phyloP scores from a whole-genome alignment of 345 rosid genomes.

The Salix viminalis region DNA sequence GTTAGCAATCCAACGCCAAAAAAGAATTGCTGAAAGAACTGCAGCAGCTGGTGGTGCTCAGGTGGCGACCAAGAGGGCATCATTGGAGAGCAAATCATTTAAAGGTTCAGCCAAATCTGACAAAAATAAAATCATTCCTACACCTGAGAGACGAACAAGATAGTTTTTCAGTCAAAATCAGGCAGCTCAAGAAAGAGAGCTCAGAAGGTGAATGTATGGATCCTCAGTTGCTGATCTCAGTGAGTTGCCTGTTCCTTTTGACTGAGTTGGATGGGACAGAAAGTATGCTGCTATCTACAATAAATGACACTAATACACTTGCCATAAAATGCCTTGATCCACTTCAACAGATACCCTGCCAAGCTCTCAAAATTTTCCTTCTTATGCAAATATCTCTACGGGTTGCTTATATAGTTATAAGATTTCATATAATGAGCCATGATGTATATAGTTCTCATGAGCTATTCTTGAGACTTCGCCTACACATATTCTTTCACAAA shows the following conservation, averaged over 20 bases:
- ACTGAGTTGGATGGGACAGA: not conserved
- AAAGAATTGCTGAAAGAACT: conserved; percentile 82
- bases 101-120: conserved; percentile 27
- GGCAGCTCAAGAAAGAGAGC: conserved; percentile 24
- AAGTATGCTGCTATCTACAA: not conserved
- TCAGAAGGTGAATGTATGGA: not conserved
- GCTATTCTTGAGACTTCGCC: not conserved
- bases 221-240: not conserved
- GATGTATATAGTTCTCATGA: conserved; percentile 18
- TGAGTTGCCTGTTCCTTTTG: not conserved
- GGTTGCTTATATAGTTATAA: not conserved
- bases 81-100: conserved; percentile 30
- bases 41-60: conserved; percentile 40
- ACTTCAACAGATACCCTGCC: not conserved
- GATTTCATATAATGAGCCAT: not conserved
- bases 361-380: not conserved
- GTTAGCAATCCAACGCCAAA: conserved; percentile 55
- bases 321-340: not conserved
- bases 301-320: not conserved
- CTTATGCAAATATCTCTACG: not conserved
- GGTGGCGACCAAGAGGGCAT: conserved; percentile 36
- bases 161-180: conserved; percentile 30
- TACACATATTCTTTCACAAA: not conserved
- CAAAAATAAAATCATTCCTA: conserved; percentile 19
- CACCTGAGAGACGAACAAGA: conserved; percentile 22